Percentiles rank a stretch among this genome's conserved stretches.
Conservation (phyloP, 1,284 basidiomycete species). For the Albatrellus sp. region DNA sequence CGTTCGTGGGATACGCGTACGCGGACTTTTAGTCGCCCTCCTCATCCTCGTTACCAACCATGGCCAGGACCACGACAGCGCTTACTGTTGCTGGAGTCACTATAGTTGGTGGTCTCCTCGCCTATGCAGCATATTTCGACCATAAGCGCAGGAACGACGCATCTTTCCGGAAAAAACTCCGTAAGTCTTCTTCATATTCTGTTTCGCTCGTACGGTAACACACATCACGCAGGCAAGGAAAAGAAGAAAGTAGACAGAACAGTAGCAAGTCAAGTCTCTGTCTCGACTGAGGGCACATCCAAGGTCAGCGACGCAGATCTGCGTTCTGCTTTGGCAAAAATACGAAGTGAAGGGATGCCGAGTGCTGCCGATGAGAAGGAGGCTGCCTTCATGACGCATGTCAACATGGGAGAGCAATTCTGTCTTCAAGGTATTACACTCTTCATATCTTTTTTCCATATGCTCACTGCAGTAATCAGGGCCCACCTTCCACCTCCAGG, state of each 20-base stretch:
- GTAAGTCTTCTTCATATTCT: constrained; percentile 35
- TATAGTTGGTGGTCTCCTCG: constrained; percentile 48
- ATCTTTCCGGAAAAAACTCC: constrained; percentile 80
- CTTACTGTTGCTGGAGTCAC: constrained; percentile 59
- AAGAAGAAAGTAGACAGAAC: constrained; percentile 82
- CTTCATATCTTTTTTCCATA: neutral
- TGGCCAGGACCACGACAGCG: constrained; percentile 20
- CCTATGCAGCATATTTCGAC: constrained; percentile 90
- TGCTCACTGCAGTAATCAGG: constrained; percentile 32
- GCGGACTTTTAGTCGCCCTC: neutral
- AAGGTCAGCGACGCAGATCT: constrained; percentile 34
- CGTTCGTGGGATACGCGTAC: too few species aligned
- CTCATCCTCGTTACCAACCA: constrained; percentile 17
- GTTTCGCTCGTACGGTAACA: constrained; percentile 4
- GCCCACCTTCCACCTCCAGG: constrained; percentile 61
- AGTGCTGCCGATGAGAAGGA: constrained; percentile 66
- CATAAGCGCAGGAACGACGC: constrained; percentile 84
- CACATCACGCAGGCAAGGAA: constrained; percentile 57
- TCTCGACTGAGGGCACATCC: constrained; percentile 16
- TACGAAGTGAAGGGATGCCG: constrained; percentile 58
- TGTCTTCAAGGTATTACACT: constrained; percentile 54
- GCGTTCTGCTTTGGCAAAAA: constrained; percentile 43
- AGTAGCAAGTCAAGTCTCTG: constrained; percentile 32
- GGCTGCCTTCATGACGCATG: constrained; percentile 83
- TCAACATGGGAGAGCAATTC: constrained; percentile 80